phyloP scores from a whole-genome alignment of 192 early-diverging fungal genomes.

The Podila minutissima region DNA sequence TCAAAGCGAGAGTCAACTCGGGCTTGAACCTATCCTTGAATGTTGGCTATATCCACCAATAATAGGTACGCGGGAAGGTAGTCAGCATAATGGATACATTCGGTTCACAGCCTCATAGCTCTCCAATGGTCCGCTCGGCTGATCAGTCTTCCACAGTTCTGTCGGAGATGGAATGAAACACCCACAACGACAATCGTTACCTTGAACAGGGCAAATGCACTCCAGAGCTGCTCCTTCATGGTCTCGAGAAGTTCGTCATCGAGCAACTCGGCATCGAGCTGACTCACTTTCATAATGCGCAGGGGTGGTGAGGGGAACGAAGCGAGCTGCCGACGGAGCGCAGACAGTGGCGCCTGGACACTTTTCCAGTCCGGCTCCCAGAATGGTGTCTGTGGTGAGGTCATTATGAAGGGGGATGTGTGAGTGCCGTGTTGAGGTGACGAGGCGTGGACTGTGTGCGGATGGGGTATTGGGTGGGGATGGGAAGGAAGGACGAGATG shows the following conservation, averaged over 20 bases:
- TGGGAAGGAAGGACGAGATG: background rate
- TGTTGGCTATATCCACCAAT: slow-evolving; percentile 44
- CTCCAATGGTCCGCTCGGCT: too few relatives aligned
- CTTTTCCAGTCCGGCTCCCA: slow-evolving; percentile 63
- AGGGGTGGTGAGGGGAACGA: slow-evolving; percentile 62
- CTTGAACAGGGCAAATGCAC: slow-evolving; percentile 74
- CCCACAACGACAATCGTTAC: slow-evolving; percentile 38
- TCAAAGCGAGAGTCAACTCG: slow-evolving; percentile 75
- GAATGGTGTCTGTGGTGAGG: slow-evolving; percentile 22
- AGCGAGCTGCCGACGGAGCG: slow-evolving; percentile 59
- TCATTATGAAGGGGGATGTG: background rate
- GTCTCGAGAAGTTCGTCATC: slow-evolving; percentile 81
- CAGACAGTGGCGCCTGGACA: slow-evolving; percentile 57
- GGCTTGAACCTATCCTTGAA: slow-evolving; percentile 73
- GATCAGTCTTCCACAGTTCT: too few relatives aligned
- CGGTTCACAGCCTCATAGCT: background rate
- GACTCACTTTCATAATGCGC: slow-evolving; percentile 78
- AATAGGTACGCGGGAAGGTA: background rate
- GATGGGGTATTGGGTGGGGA: background rate
- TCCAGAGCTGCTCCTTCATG: slow-evolving; percentile 80
- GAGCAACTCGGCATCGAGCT: slow-evolving; percentile 86
- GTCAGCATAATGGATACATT: too few relatives aligned
- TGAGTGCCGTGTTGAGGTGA: background rate
- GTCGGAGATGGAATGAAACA: slow-evolving; percentile 11
- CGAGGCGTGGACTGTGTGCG: background rate